Evolutionary conservation across 139 green algal species (phyloP), one percentile per base, ranked within the genome.

Genomic region (Mesotaenium endlicherianum): DNA sequence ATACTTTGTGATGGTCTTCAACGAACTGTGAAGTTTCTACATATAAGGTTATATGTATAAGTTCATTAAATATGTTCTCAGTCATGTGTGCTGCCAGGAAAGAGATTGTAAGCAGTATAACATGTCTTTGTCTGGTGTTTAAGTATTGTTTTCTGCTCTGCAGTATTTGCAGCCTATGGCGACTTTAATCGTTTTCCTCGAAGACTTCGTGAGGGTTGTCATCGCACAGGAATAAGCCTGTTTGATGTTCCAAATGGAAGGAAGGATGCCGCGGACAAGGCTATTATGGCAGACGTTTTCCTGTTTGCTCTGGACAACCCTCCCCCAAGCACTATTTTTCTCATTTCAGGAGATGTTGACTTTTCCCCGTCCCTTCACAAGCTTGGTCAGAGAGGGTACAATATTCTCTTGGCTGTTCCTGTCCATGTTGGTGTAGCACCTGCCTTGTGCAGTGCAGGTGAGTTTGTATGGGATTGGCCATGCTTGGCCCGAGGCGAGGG

Each of bases 241-340:
- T 17, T 85, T 3, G 83, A 88, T 57, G 75, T 88, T 57, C 83
- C 75, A 2, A 80, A 14, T 26, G 77, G 83, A 17, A 45, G 59
- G 1, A 88, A 86, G 45, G 83, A 88, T 20, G 83, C 83, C 30
- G 44, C 83, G 2, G 83, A 88, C 75, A 88, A 88, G 43, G 83
- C 83, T 16, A 88, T 88, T 36, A 57, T 88, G 17, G 67, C 79
- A 11, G 82, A 88, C 60, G n/a, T 88, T 17, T 88, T 86, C 77
- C 34, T 86, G 26, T 88, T 88, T 55, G 82, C 72, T 1, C 40
- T 88, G 1, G 82, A 88, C 64, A 79, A 88, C 60, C 75, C 75
- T 1, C 74, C 82, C 0, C 81, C 80, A 36, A 5, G 43, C 40
- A 64, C 81, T 17, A 87, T 87, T 36, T 41, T 87, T 40, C 71